Percentiles rank a stretch among this genome's conserved stretches.
phyloP scores from a whole-genome alignment of 768 basidiomycete species.

The Amylocystis lapponica region DNA sequence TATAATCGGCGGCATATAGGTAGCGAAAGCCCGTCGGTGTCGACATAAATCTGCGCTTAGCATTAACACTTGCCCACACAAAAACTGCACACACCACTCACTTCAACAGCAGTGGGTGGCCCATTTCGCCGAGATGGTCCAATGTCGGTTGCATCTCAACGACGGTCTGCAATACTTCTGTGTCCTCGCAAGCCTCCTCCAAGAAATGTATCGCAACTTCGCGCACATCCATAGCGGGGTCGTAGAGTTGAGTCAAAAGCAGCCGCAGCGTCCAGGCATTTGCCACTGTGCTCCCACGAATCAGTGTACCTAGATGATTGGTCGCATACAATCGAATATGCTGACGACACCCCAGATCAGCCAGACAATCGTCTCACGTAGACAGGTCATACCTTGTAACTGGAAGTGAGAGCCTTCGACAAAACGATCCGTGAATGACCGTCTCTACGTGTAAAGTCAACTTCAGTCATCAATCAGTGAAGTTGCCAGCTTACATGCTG shows the following conservation, averaged over 20 bases:
- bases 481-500: constrained; percentile 53
- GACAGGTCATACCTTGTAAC: constrained; percentile 62
- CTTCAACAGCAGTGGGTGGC: constrained; percentile 84
- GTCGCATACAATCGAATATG: constrained; percentile 89
- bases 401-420: constrained; percentile 92
- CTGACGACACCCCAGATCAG: constrained; percentile 33
- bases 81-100: constrained; percentile 31
- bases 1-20: constrained; percentile 86
- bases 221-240: constrained; percentile 85
- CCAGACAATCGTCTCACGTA: background rate
- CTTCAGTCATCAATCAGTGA: background rate
- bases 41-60: constrained; percentile 74
- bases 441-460: constrained; percentile 50
- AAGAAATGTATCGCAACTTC: constrained; percentile 86
- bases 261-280: constrained; percentile 88
- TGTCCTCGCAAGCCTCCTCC: constrained; percentile 83
- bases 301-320: constrained; percentile 75
- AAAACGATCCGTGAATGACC: constrained; percentile 92
- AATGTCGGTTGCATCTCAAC: constrained; percentile 93
- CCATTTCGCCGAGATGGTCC: constrained; percentile 92
- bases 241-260: constrained; percentile 93
- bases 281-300: constrained; percentile 56
- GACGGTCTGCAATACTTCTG: constrained; percentile 79
- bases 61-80: background rate
- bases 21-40: constrained; percentile 91